These are phyloP conservation scores for Cutaneotrichosporon cutaneum DNA, from an alignment of 1,284 basidiomycete species.

Conservation along the genomic window DNA sequence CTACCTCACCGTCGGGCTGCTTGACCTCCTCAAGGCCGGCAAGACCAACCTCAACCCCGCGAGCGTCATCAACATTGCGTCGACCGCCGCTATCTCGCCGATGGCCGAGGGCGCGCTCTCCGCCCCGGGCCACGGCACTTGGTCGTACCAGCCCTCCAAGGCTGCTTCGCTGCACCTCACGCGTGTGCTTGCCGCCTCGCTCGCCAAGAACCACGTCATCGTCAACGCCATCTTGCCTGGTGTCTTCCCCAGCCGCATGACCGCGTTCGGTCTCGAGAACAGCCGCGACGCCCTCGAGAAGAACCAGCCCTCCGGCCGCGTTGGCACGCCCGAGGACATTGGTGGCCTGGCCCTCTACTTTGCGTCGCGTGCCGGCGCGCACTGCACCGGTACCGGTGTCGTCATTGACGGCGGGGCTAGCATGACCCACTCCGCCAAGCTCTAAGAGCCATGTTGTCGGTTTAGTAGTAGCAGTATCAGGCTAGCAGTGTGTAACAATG, in stretches of 20 bases:
- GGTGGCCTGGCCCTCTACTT: conserved; percentile 39
- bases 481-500: background rate
- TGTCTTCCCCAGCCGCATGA: conserved; percentile 44
- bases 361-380: conserved; percentile 33
- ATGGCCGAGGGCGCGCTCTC: conserved; percentile 24
- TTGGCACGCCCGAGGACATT: conserved; percentile 41
- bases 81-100: conserved; percentile 30
- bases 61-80: conserved; percentile 38
- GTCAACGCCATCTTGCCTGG: conserved; percentile 43
- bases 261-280: conserved; percentile 29
- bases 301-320: conserved; percentile 35
- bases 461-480: background rate
- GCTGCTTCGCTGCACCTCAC: conserved; percentile 31
- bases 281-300: conserved; percentile 25
- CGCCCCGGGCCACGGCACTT: conserved; percentile 30
- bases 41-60: conserved; percentile 26
- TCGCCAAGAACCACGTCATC: conserved; percentile 37
- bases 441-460: conserved; percentile 6
- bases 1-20: conserved; percentile 33
- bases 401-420: conserved; percentile 31
- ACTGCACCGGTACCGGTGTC: conserved; percentile 38
- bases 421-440: conserved; percentile 21
- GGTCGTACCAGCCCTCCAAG: conserved; percentile 26
- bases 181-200: conserved; percentile 28
- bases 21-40: conserved; percentile 28